phyloP scores from a whole-genome alignment of 352 stramenopile species.

The Phytopythium delawarense region DNA sequence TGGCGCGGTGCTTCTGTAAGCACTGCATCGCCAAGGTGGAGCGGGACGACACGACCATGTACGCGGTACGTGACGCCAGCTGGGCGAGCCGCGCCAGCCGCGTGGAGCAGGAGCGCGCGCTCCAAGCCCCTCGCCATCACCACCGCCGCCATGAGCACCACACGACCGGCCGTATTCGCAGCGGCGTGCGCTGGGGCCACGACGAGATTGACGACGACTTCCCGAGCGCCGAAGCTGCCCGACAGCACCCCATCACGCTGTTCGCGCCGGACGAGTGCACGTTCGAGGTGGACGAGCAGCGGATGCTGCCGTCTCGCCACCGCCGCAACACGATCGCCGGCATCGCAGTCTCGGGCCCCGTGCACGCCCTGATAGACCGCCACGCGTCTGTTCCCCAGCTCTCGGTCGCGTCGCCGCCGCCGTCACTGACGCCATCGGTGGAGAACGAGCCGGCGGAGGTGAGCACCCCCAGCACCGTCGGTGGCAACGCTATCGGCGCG shows the following conservation, averaged over 20 bases:
- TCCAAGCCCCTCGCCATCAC: neutral
- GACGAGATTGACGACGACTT: conserved; percentile 34
- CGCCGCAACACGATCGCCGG: conserved; percentile 10
- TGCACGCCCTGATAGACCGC: neutral
- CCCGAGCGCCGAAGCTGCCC: conserved; percentile 14
- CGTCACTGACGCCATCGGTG: neutral
- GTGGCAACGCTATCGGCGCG: neutral
- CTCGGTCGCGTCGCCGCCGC: neutral
- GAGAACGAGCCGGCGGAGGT: neutral
- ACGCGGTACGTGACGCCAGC: conserved; percentile 37
- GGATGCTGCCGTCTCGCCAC: conserved; percentile 9
- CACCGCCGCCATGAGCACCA: neutral
- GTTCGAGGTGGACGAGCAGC: conserved; percentile 15
- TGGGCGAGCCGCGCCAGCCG: neutral
- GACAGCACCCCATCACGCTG: conserved; percentile 23
- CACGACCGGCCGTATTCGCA: neutral
- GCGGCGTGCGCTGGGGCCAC: conserved; percentile 27
- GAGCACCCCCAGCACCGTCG: conserved; percentile 4
- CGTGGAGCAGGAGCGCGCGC: neutral
- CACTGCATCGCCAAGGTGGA: conserved; percentile 49
- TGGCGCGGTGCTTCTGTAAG: conserved; percentile 56
- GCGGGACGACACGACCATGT: conserved; percentile 44
- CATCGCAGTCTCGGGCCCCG: neutral
- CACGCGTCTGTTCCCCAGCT: conserved; percentile 3
- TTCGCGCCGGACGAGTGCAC: conserved; percentile 15